phyloP scores from a whole-genome alignment of 345 rosid species.

The Eucalyptus marginata region DNA sequence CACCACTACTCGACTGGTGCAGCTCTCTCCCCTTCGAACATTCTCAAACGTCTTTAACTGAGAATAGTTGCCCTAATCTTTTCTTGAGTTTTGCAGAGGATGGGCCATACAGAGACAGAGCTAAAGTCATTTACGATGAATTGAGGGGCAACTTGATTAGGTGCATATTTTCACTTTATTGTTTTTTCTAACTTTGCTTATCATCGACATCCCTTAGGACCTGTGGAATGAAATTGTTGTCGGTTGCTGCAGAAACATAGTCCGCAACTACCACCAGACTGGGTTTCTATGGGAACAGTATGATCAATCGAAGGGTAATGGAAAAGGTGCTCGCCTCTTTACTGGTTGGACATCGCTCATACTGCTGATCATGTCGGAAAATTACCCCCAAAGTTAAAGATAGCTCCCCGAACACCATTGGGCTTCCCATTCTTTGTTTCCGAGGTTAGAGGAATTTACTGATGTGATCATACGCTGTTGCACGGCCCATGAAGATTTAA shows the following conservation, averaged over 20 bases:
- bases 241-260: slow-evolving; percentile 52
- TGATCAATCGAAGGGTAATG: slow-evolving; percentile 63
- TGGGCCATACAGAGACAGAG: slow-evolving; percentile 64
- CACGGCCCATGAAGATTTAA: background rate
- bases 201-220: background rate
- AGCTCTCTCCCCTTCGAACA: background rate
- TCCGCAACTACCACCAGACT: slow-evolving; percentile 54
- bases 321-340: slow-evolving; percentile 65
- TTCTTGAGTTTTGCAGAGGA: slow-evolving; percentile 27
- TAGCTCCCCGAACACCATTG: background rate
- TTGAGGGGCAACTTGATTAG: slow-evolving; percentile 63
- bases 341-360: slow-evolving; percentile 86
- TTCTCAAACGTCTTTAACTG: background rate
- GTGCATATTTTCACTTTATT: slow-evolving; percentile 3
- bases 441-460: background rate
- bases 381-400: slow-evolving; percentile 14
- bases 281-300: slow-evolving; percentile 95
- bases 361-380: slow-evolving; percentile 69
- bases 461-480: background rate
- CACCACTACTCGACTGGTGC: slow-evolving; percentile 72
- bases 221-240: background rate
- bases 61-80: background rate
- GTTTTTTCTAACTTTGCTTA: background rate
- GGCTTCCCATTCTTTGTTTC: background rate
- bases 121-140: slow-evolving; percentile 46